Base-by-base conservation (phyloP, 2,329 filamentous ascomycete genomes). In the Fusarium sp. region DNA sequence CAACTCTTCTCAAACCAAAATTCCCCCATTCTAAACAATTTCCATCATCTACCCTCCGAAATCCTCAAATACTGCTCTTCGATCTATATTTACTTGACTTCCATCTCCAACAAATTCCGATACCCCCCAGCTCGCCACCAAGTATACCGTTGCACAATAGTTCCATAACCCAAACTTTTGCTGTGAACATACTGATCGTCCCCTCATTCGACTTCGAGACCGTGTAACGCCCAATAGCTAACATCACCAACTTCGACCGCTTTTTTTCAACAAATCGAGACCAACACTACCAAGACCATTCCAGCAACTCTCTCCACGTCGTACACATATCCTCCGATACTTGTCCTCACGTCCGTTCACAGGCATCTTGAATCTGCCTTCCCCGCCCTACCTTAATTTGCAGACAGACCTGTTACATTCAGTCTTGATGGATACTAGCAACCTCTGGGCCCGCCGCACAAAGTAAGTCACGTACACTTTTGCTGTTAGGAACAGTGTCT, bases 361-460 rank as follows among this genome's bases (percentile, higher is more conserved):
- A 70, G 70, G 66, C 61, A 59, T 67, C 65, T 41, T 62, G 58
- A 59, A 70, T 60, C 67, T 59, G 71, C 69, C 65, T 71, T 73
- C 70, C 62, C 70, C 69, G 64, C 67, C 71, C 55, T 72, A 68
- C 52, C 54, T 67, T 57, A 57, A 50, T 65, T 74, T 69, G 57
- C 54, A 67, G 64, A 62, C 59, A 60, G 57, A 67, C 63, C 62
- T 70, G 60, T 72, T 57, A 65, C 70, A 72, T 74, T 70, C 73
- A 75, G 77, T 78, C 81, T 82, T 79, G 78, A 89, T 89, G 87
- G 87, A 88, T 80, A 65, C 61, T 38, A 51, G 61, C 62, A 87
- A 85, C 78, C 82, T 89, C 84, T 95, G 92, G 92, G 91, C 88
- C 82, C 91, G 92, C 82, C 91, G 92, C 82, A 91, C 90, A 82